Conservation (phyloP, 1,284 basidiomycete species). For the Ustilago sp. region DNA sequence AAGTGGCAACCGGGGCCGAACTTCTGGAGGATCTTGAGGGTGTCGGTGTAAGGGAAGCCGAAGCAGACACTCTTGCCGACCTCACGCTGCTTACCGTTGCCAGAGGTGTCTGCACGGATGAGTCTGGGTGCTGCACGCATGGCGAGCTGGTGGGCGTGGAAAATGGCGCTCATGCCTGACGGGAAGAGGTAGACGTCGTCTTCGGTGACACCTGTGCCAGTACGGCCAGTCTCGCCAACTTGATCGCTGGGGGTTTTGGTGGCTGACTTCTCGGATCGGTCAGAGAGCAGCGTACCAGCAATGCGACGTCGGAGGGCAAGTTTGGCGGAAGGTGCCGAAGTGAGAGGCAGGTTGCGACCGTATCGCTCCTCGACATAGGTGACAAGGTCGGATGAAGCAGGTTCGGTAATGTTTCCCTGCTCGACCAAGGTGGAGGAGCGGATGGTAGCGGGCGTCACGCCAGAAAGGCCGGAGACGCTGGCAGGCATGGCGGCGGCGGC, state of each 20-base stretch:
- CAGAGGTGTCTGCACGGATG: background rate
- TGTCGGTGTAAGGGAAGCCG: conserved; percentile 97
- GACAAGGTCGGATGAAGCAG: conserved; percentile 70
- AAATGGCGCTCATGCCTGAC: conserved; percentile 92
- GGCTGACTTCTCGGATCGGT: conserved; percentile 35
- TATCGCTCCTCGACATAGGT: conserved; percentile 90
- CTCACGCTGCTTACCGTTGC: background rate
- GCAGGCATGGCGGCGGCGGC: conserved; percentile 16
- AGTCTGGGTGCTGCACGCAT: conserved; percentile 48
- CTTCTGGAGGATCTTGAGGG: conserved; percentile 94
- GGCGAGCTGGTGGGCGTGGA: conserved; percentile 81
- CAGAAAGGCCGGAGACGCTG: conserved; percentile 29
- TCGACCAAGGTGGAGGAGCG: conserved; percentile 8
- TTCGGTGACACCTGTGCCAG: conserved; percentile 72
- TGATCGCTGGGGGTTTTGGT: conserved; percentile 67
- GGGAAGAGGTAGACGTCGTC: conserved; percentile 89
- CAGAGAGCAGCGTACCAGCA: conserved; percentile 79
- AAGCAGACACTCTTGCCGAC: conserved; percentile 58
- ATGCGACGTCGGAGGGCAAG: conserved; percentile 86
- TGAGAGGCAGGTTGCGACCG: conserved; percentile 87
- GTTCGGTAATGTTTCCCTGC: conserved; percentile 12
- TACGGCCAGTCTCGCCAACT: conserved; percentile 45
- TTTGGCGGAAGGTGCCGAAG: conserved; percentile 82
- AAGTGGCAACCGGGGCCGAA: conserved; percentile 97
- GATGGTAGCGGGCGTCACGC: conserved; percentile 21